Base-by-base conservation (phyloP, 225 moss, liverwort and hornwort genomes). In the Physcomitrellopsis africana region DNA sequence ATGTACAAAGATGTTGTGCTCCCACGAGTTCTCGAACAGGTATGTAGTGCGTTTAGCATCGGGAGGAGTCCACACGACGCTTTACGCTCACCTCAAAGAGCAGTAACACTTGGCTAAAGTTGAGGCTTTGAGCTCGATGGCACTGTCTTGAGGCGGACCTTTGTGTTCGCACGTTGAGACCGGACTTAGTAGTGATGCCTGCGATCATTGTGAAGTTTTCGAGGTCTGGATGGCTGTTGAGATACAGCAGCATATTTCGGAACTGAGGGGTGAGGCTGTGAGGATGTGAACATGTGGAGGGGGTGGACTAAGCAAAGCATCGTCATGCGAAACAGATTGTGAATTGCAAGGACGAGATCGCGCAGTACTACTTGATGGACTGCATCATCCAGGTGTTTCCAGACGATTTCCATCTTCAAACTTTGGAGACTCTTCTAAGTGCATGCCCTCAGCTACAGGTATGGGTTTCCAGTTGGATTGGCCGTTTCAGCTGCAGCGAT, bases 381-480 rank as follows among this genome's bases (percentile, higher is more conserved):
- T 99, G 97, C 84, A 99, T 99, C 76, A 99, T 99, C 77, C 97
- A 99, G 82, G 97, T 99, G 73, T 99, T 95, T 81, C 97, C 97
- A 64, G 97, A 99, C 69, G 94, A 99, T 81, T 99, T 99, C 72
- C 97, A 99, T 79, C 86, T 99, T 79, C 97, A 95, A 83, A 99
- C 97, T 22, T 81, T 99, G 81, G 97, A 99, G 84, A 95, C 97
- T 68, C 97, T 99, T 78, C 81, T 99, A 13, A 90, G 93, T 59
- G 97, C 97, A 61, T 99, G 97, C 66, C 97, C 97, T 51, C 97
- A 99, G 58, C 83, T 99, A 63, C 94, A 94, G 94, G 97, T 97
- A 79, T 49, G 57, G 16, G 16, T 75, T 37, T 37, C 27, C 4
- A 10, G 51, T 63, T 63, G 32, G 67, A 66, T 55, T 55, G 2